These are phyloP conservation scores for Backusella liffmaniae DNA, from an alignment of 192 early-diverging fungal species.

Conservation along the genomic window DNA sequence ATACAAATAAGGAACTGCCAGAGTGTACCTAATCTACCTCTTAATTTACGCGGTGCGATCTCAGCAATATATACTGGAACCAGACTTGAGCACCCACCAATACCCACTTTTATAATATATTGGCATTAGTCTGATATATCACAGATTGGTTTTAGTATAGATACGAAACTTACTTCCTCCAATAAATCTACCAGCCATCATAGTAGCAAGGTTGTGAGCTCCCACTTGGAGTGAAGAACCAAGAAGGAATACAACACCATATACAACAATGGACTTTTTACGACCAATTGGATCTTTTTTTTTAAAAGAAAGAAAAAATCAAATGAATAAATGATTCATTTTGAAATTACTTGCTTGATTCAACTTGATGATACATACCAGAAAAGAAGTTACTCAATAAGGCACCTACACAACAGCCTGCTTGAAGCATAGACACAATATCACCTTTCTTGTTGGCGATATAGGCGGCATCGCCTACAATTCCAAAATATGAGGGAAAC, in stretches of 20 bases:
- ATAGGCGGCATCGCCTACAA: neutral
- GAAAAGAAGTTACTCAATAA: constrained; percentile 40
- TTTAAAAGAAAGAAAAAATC: neutral
- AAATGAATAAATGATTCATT: neutral
- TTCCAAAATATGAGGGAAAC: constrained; percentile 34
- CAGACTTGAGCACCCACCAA: constrained; percentile 17
- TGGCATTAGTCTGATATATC: no score
- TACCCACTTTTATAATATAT: neutral
- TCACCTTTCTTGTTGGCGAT: constrained; percentile 16
- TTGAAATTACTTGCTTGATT: neutral
- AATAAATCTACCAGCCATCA: constrained; percentile 70
- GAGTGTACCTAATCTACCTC: constrained; percentile 39
- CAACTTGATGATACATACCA: constrained; percentile 18
- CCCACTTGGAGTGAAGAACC: constrained; percentile 65
- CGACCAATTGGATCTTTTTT: constrained; percentile 56
- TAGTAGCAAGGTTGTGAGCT: constrained; percentile 45
- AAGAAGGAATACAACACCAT: constrained; percentile 54
- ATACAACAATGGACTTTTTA: constrained; percentile 55
- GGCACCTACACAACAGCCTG: constrained; percentile 43
- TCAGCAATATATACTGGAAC: constrained; percentile 32
- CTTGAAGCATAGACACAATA: constrained; percentile 35
- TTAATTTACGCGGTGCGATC: constrained; percentile 22
- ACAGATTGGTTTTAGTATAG: neutral
- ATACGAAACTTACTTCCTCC: constrained; percentile 47
- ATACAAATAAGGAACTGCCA: constrained; percentile 22